Conservation (phyloP, 306 rosid genomes). For the Cucurbita ficifolia region DNA sequence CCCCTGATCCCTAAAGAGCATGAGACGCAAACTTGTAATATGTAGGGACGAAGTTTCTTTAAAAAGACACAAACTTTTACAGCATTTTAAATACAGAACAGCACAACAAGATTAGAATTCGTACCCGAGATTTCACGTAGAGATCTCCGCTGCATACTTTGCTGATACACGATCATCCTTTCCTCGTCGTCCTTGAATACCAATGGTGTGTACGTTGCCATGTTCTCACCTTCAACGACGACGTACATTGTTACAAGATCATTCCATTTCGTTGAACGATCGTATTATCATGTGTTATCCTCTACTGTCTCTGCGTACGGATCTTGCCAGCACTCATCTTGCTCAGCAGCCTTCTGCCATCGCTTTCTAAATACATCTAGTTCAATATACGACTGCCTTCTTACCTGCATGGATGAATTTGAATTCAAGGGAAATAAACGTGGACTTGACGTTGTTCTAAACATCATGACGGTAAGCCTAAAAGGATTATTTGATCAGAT, state of each 20-base stretch:
- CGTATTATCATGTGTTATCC: neutral
- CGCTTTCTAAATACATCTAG: slow-evolving; percentile 19
- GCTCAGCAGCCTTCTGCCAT: slow-evolving; percentile 29
- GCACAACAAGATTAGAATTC: neutral
- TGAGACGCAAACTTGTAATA: no score
- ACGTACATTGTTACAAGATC: neutral
- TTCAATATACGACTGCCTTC: slow-evolving; percentile 34
- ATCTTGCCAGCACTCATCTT: slow-evolving; percentile 35
- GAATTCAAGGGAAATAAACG: neutral
- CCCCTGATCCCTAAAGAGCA: no score
- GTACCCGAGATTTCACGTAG: neutral
- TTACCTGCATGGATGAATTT: slow-evolving; percentile 21
- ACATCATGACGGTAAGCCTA: neutral
- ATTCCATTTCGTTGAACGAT: neutral
- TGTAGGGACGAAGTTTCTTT: no score
- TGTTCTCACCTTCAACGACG: neutral
- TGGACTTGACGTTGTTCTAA: neutral
- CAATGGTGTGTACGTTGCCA: neutral
- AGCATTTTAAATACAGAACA: neutral
- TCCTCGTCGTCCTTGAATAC: neutral
- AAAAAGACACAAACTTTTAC: neutral
- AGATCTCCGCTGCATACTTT: neutral
- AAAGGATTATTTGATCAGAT: neutral
- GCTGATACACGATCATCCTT: neutral
- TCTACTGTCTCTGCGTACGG: slow-evolving; percentile 10